Evolutionary conservation across 169 alveolate species (phyloP), one percentile per base, ranked within the genome.

Genomic region (Perkinsus marinus): DNA sequence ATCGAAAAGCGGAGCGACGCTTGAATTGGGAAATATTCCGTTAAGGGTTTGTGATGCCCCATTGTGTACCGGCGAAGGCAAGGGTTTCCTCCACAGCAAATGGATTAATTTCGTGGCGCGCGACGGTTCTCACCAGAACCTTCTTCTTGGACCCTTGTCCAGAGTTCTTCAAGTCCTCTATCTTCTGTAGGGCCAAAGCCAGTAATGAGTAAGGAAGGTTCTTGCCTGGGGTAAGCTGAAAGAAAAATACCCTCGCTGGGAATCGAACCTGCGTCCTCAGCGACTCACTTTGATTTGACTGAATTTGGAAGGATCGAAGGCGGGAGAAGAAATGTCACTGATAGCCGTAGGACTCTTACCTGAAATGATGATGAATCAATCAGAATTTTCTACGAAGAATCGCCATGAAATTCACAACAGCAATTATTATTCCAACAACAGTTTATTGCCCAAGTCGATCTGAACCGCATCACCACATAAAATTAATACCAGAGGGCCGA

Each of bases 61-160:
- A n/a, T n/a, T n/a, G n/a, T n/a, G n/a, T n/a, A n/a, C n/a, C n/a
- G n/a, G n/a, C n/a, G n/a, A n/a, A n/a, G n/a, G n/a, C n/a, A n/a
- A n/a, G n/a, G n/a, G n/a, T n/a, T n/a, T n/a, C n/a, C 46, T 10
- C 46, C 3, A 41, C 79, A 2, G 22, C 37, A 16, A 57, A 2
- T 16, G 37, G 22, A 6, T 19, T 5, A 57, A 57, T 57, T 57
- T 57, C 79, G 79, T 30, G 79, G 79, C 79, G 79, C 79, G 79
- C 79, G 79, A 26, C 34, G 37, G 7, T 19, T 30, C 94, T 92
- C 38, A 96, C 96, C 68, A 94, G 93, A 91, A 95, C 96, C 68
- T 94, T 94, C 57, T 97, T 97, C 91, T 95, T 94, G 39, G 98
- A 95, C 39, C 98, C 98, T 38, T 95, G 89, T 0, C 98, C 98